Evolutionary conservation across 176 grass and related monocot genomes (phyloP).

Genomic region (Poa pratensis): DNA sequence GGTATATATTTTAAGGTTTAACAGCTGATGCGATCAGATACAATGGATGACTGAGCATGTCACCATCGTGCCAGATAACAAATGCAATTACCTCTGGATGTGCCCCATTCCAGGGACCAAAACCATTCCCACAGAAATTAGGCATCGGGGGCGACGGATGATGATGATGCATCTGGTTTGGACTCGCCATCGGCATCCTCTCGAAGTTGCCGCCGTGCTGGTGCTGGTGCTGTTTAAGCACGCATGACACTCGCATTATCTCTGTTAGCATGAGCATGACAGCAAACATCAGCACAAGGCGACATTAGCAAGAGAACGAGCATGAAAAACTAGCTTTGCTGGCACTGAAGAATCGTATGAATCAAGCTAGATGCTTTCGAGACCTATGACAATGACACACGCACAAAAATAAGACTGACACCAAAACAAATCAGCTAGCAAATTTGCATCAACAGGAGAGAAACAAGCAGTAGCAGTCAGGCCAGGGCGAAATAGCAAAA

Average conservation of each 20-base stretch:
- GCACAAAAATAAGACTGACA: neutral
- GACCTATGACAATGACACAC: no score
- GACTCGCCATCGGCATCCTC: slow-evolving; percentile 56
- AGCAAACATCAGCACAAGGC: slow-evolving; percentile 42
- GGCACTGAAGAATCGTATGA: slow-evolving; percentile 41
- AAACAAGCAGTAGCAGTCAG: neutral
- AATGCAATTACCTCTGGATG: slow-evolving; percentile 63
- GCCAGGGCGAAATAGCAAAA: neutral
- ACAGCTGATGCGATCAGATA: slow-evolving; percentile 25
- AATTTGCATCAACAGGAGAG: neutral
- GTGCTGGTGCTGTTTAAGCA: slow-evolving; percentile 42
- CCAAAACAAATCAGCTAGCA: neutral
- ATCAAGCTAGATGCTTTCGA: slow-evolving; percentile 32
- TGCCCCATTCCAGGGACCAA: slow-evolving; percentile 67
- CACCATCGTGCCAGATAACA: neutral
- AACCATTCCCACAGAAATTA: slow-evolving; percentile 69
- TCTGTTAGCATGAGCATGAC: slow-evolving; percentile 55
- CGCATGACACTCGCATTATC: slow-evolving; percentile 76
- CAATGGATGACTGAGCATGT: slow-evolving; percentile 13
- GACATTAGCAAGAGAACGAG: slow-evolving; percentile 17
- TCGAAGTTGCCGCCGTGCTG: slow-evolving; percentile 67
- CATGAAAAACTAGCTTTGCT: slow-evolving; percentile 31
- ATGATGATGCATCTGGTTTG: slow-evolving; percentile 64
- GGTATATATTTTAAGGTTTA: neutral
- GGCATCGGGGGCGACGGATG: slow-evolving; percentile 56